Conservation (phyloP, 78 protist species). For the Dictyostelium citrinum region DNA sequence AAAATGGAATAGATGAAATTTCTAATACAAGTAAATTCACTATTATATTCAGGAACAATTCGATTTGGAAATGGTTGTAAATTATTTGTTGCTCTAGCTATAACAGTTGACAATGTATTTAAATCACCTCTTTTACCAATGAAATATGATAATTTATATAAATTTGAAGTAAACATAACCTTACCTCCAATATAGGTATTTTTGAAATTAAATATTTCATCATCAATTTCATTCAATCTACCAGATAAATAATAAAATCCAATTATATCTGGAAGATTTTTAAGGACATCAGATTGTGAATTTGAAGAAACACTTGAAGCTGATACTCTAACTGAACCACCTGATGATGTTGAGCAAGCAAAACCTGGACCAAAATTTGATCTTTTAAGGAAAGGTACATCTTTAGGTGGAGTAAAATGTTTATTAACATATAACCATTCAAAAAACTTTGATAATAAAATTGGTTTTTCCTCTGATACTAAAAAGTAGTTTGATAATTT, state of each 20-base stretch:
- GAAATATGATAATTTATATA: too few relatives aligned
- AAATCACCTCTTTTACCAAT: too few relatives aligned
- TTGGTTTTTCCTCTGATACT: not conserved
- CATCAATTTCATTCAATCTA: not conserved
- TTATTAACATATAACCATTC: not conserved
- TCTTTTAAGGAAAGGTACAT: not conserved
- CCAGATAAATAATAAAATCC: not conserved
- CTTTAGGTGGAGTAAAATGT: not conserved
- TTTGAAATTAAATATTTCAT: not conserved
- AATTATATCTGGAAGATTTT: not conserved
- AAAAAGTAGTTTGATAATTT: too few relatives aligned
- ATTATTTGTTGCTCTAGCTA: not conserved
- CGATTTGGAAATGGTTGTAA: not conserved
- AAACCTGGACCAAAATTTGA: too few relatives aligned
- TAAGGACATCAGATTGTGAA: too few relatives aligned
- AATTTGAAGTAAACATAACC: not conserved
- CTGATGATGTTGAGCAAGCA: too few relatives aligned
- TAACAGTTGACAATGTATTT: too few relatives aligned
- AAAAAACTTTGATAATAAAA: not conserved
- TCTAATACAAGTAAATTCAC: not conserved
- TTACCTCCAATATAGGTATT: not conserved
- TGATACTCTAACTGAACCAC: too few relatives aligned
- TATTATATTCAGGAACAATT: too few relatives aligned
- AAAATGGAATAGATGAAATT: not conserved
- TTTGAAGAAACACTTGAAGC: too few relatives aligned